Evolutionary conservation across 179 eudicot species (phyloP).

Genomic region (Silene vulgaris): DNA sequence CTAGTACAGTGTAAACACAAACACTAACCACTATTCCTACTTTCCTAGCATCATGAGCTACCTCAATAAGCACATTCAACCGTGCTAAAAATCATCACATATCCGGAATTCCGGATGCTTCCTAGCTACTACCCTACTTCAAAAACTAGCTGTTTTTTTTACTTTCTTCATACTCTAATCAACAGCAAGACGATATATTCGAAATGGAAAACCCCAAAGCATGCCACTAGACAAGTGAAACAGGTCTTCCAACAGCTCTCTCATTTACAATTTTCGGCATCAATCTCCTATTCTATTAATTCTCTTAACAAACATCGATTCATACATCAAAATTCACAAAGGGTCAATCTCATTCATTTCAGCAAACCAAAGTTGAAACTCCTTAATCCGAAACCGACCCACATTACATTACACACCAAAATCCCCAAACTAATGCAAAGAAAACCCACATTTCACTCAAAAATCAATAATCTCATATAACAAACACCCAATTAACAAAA

Average conservation of each 20-base stretch:
- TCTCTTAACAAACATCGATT: neutral
- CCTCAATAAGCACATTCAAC: neutral
- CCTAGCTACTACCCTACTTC: neutral
- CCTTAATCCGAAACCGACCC: conserved; percentile 21
- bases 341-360: neutral
- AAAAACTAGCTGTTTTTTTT: neutral
- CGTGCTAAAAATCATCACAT: neutral
- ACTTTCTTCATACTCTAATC: conserved; percentile 1
- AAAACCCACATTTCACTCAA: conserved; percentile 15
- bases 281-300: neutral
- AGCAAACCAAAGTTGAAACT: neutral
- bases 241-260: neutral
- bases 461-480: neutral
- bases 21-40: neutral
- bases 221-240: neutral
- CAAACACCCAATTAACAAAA: neutral
- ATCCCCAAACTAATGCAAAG: conserved; percentile 11
- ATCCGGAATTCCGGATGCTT: neutral
- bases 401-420: conserved; percentile 17
- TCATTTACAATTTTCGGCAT: neutral
- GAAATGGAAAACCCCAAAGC: neutral
- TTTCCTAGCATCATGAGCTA: neutral
- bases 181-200: neutral
- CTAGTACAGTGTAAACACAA: neutral
- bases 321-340: neutral